Percentiles rank a stretch among this genome's conserved stretches.
Conservation (phyloP, 768 basidiomycete genomes). For the Mycena albidolilacea region DNA sequence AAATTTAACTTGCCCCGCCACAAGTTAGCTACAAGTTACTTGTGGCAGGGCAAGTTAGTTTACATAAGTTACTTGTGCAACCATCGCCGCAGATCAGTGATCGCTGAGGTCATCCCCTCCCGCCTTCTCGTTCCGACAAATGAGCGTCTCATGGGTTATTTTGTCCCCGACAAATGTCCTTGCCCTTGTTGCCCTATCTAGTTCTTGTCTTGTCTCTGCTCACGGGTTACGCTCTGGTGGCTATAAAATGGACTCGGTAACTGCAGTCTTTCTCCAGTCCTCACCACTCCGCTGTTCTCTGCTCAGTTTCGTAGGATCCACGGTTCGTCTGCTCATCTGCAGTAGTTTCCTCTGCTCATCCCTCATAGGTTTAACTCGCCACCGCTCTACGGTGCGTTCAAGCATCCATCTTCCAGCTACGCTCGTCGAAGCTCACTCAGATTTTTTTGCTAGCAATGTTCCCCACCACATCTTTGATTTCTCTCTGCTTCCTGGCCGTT, state of each 20-base stretch:
- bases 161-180: conserved; percentile 29
- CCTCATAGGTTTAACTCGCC: neutral
- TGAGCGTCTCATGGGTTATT: conserved; percentile 6
- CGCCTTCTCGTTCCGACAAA: conserved; percentile 25
- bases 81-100: conserved; percentile 24
- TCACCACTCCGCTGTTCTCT: conserved; percentile 27
- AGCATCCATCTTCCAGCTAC: no score
- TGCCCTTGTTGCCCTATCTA: conserved; percentile 4
- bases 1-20: no score
- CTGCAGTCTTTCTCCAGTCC: conserved; percentile 10
- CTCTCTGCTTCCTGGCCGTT: conserved; percentile 53
- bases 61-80: no score
- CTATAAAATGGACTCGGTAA: conserved; percentile 24
- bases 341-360: neutral
- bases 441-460: conserved; percentile 48
- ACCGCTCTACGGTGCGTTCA: no score
- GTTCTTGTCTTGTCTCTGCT: conserved; percentile 15
- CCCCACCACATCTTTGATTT: conserved; percentile 55
- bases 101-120: neutral
- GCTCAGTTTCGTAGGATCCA: conserved; percentile 25
- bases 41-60: no score
- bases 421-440: neutral
- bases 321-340: conserved; percentile 5
- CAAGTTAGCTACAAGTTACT: no score
- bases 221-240: neutral